Base-by-base conservation (phyloP, 805 yeast genomes). In the Nakazawaea molendinolei region DNA sequence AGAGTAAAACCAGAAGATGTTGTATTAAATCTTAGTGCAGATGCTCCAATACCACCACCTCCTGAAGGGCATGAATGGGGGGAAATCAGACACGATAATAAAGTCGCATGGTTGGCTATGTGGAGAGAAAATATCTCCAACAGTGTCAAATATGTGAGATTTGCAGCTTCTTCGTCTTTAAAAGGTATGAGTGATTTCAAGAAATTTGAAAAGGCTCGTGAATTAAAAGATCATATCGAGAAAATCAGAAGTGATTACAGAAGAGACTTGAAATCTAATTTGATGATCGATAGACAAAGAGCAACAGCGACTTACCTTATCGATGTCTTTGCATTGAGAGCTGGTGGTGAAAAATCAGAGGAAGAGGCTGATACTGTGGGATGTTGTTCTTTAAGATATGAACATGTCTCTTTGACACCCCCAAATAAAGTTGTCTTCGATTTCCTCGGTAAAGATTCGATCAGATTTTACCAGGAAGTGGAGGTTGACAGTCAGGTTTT, bases 361-460 rank as follows among this genome's bases (percentile, higher is more conserved):
- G 97, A 90, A 47, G 97, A 89, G 55, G 97, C 97, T 3, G 97
- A 90, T 55, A 90, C 97, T 1, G 97, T 90, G 30, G 97, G 97
- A 30, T 90, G 97, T 60, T 90, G 97, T 61, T 89, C 97, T 1
- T 69, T 90, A 46, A 67, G 97, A 50, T 89, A 65, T 52, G 97
- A 89, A 55, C 97, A 89, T 58, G 73, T 90, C 29, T 79, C 89
- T 1, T 66, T 90, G 40, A 74, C 74, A 46, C 95, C 95, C 2
- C 96, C 96, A 7, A 76, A 76, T 46, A 81, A 71, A 5, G 96
- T 90, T 12, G 71, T 82, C 8, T 87, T 89, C 62, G 97, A 89
- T 57, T 89, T 89, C 55, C 66, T 90, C 44, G 97, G 97, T 79
- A 89, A 89, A 53, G 97, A 90, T 62, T 86, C 96, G 6, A 86